Evolutionary conservation across 805 yeast species (phyloP), one percentile per base, ranked within the genome.

Genomic region (Candida chilensis): DNA sequence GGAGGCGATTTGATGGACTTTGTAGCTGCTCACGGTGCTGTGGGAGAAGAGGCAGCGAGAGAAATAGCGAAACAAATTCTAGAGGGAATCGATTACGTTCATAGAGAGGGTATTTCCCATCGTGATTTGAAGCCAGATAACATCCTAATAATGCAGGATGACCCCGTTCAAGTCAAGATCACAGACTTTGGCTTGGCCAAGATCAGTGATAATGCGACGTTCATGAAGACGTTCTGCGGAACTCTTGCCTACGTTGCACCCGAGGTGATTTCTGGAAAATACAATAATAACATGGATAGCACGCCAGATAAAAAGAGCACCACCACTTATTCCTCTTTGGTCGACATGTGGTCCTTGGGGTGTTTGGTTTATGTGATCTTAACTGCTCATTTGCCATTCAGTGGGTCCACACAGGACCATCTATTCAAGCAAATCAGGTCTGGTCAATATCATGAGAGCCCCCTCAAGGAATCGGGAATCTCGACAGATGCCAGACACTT

Each of bases 1-100:
- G 96, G 96, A 11, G 99, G 98, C 16, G 99, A 92, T 52, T 61
- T 92, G 31, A 92, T 92, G 98, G 98, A 92, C 58, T 88, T 85
- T 55, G 94, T 90, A 2, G 90, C 94, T 1, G 84, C 87, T 3
- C 81, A 84, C 53, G 96, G 96, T 3, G 74, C 90, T 3, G 82
- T 92, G 13, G 90, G 90, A 10, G 98, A 92, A 52, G 87, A 76
- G 28, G 92, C 94, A 3, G 83, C 88, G 6, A 78, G 82, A 41
- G 95, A 84, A 36, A 84, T 92, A 16, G 71, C 94, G 2, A 72
- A 74, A 39, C 98, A 92, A 53, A 78, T 90, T 2, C 55, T 92
- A 24, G 72, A 75, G 36, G 96, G 95, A 0, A 78, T 92, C 5
- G 68, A 74, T 27, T 88, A 92, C 46, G 94, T 92, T 24, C 99